Percentiles rank a stretch among this genome's conserved stretches.
Conservation (phyloP, 495 filamentous ascomycete species). For the Daldinia concentrica region DNA sequence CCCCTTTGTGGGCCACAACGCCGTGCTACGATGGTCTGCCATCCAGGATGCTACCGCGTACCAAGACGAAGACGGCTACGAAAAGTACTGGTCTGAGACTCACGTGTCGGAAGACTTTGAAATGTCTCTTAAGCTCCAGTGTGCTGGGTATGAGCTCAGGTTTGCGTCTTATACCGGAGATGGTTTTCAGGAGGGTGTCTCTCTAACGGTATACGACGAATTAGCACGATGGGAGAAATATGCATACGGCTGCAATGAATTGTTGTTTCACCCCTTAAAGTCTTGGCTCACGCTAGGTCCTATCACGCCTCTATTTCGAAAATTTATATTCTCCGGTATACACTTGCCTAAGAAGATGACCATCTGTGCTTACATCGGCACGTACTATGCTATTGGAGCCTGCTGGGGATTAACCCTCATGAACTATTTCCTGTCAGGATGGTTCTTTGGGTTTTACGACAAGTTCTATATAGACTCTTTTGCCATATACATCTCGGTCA, state of each 20-base stretch:
- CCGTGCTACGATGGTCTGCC: conserved; percentile 73
- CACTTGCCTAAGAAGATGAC: conserved; percentile 72
- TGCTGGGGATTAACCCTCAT: conserved; percentile 71
- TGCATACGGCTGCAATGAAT: conserved; percentile 77
- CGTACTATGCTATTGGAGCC: conserved; percentile 76
- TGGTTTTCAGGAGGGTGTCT: conserved; percentile 79
- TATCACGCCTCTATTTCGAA: conserved; percentile 71
- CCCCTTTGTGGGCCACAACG: conserved; percentile 77
- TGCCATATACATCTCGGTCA: conserved; percentile 65
- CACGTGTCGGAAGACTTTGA: conserved; percentile 82
- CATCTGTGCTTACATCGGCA: conserved; percentile 78
- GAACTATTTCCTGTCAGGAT: conserved; percentile 73
- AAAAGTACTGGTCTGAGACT: conserved; percentile 78
- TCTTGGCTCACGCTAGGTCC: conserved; percentile 66
- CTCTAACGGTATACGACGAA: conserved; percentile 79
- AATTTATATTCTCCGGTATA: conserved; percentile 67
- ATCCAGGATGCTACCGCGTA: conserved; percentile 67
- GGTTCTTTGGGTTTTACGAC: conserved; percentile 66
- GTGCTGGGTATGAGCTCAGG: conserved; percentile 68
- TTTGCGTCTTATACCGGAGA: conserved; percentile 70
- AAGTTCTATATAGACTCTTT: conserved; percentile 71
- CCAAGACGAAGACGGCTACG: conserved; percentile 54
- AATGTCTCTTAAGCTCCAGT: conserved; percentile 75
- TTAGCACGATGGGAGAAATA: conserved; percentile 81
- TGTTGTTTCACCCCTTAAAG: conserved; percentile 62